Conservation (phyloP, 2,329 filamentous ascomycete genomes). For the Phyllosticta citribraziliensis region DNA sequence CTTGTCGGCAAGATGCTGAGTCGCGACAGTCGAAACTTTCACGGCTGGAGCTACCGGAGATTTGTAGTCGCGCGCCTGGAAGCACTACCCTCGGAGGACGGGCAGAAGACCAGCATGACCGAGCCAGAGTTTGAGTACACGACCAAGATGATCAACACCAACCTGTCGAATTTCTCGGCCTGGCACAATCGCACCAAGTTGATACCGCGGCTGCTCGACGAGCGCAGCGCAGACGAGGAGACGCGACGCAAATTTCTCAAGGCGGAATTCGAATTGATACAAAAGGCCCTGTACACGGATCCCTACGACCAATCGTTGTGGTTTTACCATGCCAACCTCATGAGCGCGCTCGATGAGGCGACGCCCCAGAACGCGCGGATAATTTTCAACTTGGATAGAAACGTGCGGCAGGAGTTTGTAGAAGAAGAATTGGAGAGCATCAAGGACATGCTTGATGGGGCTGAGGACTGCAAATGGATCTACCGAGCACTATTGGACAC, state of each 20-base stretch:
- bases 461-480: conserved; percentile 71
- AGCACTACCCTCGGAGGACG: conserved; percentile 28
- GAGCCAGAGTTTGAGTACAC: conserved; percentile 84
- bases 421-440: conserved; percentile 64
- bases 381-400: conserved; percentile 49
- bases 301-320: conserved; percentile 92
- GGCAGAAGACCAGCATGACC: conserved; percentile 47
- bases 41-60: conserved; percentile 88
- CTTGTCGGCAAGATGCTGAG: conserved; percentile 81
- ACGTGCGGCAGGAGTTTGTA: conserved; percentile 56
- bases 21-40: conserved; percentile 83
- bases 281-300: conserved; percentile 73
- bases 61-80: conserved; percentile 70
- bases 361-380: conserved; percentile 47
- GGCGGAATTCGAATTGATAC: conserved; percentile 65
- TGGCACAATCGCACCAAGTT: conserved; percentile 88
- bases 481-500: conserved; percentile 79
- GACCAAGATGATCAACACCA: conserved; percentile 72
- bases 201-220: conserved; percentile 64
- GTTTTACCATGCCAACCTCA: conserved; percentile 90
- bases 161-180: conserved; percentile 91
- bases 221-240: conserved; percentile 54
- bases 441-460: conserved; percentile 56
- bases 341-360: conserved; percentile 52
- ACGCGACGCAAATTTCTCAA: conserved; percentile 63